Percentiles rank a stretch among this genome's conserved stretches.
Evolutionary conservation across 2,329 filamentous ascomycete species (phyloP).

Genomic region (Alternaria brassicicola): DNA sequence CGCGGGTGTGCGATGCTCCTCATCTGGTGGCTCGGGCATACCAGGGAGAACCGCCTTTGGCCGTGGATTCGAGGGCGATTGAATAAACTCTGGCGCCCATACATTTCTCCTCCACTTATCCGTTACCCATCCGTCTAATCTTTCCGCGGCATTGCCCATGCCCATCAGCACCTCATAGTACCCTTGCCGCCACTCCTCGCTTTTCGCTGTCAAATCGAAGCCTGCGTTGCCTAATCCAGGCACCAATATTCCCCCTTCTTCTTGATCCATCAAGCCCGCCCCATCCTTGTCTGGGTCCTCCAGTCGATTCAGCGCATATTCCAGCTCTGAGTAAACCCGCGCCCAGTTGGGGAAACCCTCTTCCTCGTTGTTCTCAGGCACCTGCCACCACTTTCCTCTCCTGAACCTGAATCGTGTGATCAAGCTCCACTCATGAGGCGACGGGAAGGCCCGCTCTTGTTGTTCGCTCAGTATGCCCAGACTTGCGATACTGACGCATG

Average conservation of each 20-base stretch:
- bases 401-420: constrained; percentile 71
- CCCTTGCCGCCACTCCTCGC: constrained; percentile 81
- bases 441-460: constrained; percentile 77
- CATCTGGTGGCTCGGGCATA: constrained; percentile 68
- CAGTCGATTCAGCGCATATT: constrained; percentile 66
- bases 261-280: constrained; percentile 64
- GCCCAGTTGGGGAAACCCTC: constrained; percentile 73
- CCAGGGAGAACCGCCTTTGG: constrained; percentile 74
- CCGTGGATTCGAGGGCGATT: constrained; percentile 82
- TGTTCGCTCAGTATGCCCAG: constrained; percentile 74
- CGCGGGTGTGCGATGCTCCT: constrained; percentile 75
- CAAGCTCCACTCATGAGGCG: constrained; percentile 81
- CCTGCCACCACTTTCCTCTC: constrained; percentile 55
- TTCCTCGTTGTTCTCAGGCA: constrained; percentile 63
- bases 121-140: constrained; percentile 77
- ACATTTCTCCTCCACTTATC: constrained; percentile 67
- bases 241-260: constrained; percentile 55
- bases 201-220: constrained; percentile 75
- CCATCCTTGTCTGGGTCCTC: constrained; percentile 75
- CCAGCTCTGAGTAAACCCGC: constrained; percentile 65
- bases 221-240: constrained; percentile 54
- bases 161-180: constrained; percentile 86
- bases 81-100: constrained; percentile 74
- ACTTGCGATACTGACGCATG: constrained; percentile 65
- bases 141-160: constrained; percentile 76